These are phyloP conservation scores for Spinacia oleracea DNA, from an alignment of 179 eudicot species.

Conservation along the genomic window DNA sequence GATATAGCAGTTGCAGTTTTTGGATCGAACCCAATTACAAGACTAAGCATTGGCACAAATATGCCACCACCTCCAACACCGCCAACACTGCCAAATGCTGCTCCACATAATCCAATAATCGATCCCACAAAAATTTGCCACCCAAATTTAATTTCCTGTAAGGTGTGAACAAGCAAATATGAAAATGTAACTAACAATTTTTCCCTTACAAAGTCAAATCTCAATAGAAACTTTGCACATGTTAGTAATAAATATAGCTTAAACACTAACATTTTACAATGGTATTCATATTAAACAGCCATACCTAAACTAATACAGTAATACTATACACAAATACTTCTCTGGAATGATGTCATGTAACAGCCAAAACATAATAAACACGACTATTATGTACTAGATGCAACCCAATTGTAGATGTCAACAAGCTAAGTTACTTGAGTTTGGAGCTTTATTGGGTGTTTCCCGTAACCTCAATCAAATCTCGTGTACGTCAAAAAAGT, in stretches of 20 bases:
- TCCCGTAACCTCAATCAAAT: no score
- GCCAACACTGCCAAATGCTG: slow-evolving; percentile 73
- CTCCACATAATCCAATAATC: slow-evolving; percentile 60
- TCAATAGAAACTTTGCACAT: background rate
- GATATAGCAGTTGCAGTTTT: slow-evolving; percentile 70
- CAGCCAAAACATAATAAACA: background rate
- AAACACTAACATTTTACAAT: background rate
- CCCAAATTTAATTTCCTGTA: slow-evolving; percentile 55
- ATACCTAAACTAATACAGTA: background rate
- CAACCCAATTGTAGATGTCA: background rate
- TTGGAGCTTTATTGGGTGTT: background rate
- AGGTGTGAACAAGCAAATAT: background rate
- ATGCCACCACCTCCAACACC: slow-evolving; percentile 81
- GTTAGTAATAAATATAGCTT: background rate
- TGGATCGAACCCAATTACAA: slow-evolving; percentile 63
- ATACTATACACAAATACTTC: background rate
- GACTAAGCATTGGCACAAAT: slow-evolving; percentile 67
- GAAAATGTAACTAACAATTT: background rate
- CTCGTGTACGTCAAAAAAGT: background rate
- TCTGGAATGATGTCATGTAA: background rate
- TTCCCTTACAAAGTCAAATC: background rate
- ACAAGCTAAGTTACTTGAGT: background rate
- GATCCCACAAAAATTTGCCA: slow-evolving; percentile 56
- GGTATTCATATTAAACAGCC: no score
- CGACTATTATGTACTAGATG: background rate